These are phyloP conservation scores for Agastache rugosa DNA, from an alignment of 257 asterid genomes.

Conservation along the genomic window DNA sequence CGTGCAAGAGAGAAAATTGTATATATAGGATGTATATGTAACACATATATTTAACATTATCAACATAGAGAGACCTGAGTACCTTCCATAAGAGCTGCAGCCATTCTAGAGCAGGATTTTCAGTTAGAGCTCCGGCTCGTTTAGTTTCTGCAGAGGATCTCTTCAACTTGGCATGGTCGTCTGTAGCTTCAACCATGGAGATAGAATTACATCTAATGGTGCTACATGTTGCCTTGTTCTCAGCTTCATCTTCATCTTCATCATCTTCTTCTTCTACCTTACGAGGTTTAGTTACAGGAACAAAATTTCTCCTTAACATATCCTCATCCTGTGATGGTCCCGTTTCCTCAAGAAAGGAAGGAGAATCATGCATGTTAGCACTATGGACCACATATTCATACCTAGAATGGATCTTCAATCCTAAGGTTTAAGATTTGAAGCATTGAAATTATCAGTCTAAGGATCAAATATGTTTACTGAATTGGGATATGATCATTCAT, in stretches of 20 bases:
- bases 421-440: too few relatives aligned
- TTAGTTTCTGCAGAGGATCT: slow-evolving; percentile 79
- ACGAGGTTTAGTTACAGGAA: background rate
- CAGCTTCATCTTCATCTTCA: too few relatives aligned
- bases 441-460: too few relatives aligned
- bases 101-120: slow-evolving; percentile 91
- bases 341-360: background rate
- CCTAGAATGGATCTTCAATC: too few relatives aligned
- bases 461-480: too few relatives aligned
- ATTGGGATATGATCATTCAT: too few relatives aligned
- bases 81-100: slow-evolving; percentile 95
- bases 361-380: too few relatives aligned
- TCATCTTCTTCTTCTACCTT: background rate
- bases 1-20: too few relatives aligned
- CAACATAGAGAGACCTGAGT: slow-evolving; percentile 11
- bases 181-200: slow-evolving; percentile 5
- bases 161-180: slow-evolving; percentile 49
- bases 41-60: background rate
- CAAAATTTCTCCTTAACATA: background rate
- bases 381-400: background rate
- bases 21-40: background rate
- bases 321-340: background rate
- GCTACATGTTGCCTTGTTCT: too few relatives aligned
- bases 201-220: background rate
- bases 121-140: slow-evolving; percentile 79